Base-by-base conservation (phyloP, 2,329 filamentous ascomycete genomes). In the Penicillium decumbens region DNA sequence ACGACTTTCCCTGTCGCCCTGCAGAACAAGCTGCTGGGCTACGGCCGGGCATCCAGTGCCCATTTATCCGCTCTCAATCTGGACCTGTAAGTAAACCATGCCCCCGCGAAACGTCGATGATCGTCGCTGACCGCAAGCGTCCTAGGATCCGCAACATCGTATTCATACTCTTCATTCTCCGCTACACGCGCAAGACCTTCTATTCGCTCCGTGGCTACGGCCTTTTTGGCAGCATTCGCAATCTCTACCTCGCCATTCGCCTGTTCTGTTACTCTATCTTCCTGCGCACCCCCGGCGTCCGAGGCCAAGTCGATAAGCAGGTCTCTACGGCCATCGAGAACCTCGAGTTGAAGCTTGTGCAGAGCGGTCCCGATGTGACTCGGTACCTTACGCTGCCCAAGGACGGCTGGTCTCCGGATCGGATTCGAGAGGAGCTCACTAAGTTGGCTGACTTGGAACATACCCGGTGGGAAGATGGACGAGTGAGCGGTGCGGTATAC, bases 391-490 rank as follows among this genome's bases (percentile, higher is more conserved):
- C 80, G 5, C 77, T 98, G 13, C 93, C 93, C 4, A 86, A 86
- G 67, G 83, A 92, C 65, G 92, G 91, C 67, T 88, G 91, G 85
- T 79, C 81, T 24, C 78, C 85, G 37, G 90, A 96, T 15, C 82
- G 84, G 55, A 80, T 98, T 37, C 82, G 84, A 60, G 81, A 82
- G 52, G 92, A 96, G 76, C 80, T 98, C 54, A 81, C 85, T 52
- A 81, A 83, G 58, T 77, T 98, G 58, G 84, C 85, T 13, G 83
- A 79, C 42, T 88, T 98, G 87, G 86, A 96, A 63, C 93, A 97
- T 72, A 95, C 91, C 2, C 82, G 87, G 57, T 98, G 93, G 93
- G 93, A 98, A 72, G 92, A 97, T 69, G 93, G 93, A 7, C 85
- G 83, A 57, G 93, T 98, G 47, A 95, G 88, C 37, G 93, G 93